phyloP scores from a whole-genome alignment of 2,329 filamentous ascomycete species.

The Calonectria fujianensis region DNA sequence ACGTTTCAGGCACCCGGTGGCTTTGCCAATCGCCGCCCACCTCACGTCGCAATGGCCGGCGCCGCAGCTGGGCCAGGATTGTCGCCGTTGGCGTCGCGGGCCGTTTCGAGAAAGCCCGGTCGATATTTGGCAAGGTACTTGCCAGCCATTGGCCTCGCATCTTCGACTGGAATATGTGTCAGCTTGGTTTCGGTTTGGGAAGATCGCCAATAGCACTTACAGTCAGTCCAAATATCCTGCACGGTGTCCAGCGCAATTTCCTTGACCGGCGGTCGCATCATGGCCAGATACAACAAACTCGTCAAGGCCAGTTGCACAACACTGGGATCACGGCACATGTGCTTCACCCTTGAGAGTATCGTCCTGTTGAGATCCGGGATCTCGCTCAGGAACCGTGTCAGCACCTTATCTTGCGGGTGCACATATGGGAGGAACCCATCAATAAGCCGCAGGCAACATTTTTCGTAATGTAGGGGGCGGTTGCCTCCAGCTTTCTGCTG shows the following conservation, averaged over 20 bases:
- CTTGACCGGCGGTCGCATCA: conserved; percentile 80
- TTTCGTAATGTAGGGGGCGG: conserved; percentile 82
- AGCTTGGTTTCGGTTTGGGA: conserved; percentile 35
- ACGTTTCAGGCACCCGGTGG: conserved; percentile 8
- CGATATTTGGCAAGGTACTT: conserved; percentile 79
- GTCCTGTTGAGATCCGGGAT: conserved; percentile 85
- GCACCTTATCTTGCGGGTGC: conserved; percentile 91
- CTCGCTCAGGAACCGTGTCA: conserved; percentile 94
- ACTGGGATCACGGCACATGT: conserved; percentile 79
- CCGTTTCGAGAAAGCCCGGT: conserved; percentile 68
- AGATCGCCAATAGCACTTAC: conserved; percentile 65
- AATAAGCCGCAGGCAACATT: conserved; percentile 86
- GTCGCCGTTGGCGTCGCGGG: conserved; percentile 51
- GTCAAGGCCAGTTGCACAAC: conserved; percentile 78
- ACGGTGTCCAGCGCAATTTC: conserved; percentile 79
- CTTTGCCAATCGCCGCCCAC: conserved; percentile 24
- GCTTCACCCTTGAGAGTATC: conserved; percentile 83
- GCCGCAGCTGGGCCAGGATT: conserved; percentile 48
- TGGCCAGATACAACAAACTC: conserved; percentile 79
- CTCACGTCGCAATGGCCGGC: conserved; percentile 53
- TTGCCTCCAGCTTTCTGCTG: conserved; percentile 65
- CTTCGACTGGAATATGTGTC: conserved; percentile 69
- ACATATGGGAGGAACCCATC: conserved; percentile 93
- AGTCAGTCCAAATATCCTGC: conserved; percentile 80
- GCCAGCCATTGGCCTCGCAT: conserved; percentile 76